These are phyloP conservation scores for Aphanomyces invadans DNA, from an alignment of 352 stramenopile genomes.

Conservation along the genomic window DNA sequence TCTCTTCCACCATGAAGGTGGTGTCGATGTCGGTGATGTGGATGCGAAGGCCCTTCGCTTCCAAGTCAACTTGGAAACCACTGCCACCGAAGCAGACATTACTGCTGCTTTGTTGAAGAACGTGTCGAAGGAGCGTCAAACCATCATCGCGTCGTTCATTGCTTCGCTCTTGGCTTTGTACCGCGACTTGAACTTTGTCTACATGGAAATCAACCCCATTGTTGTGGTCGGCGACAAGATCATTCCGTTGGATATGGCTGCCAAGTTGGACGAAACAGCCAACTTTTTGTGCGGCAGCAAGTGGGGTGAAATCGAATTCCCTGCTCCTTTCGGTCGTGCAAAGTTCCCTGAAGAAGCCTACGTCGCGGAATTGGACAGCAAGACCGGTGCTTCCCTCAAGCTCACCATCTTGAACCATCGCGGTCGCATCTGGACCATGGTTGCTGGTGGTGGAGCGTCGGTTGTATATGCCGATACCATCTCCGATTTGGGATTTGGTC, in stretches of 20 bases:
- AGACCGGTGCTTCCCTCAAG: constrained; percentile 94
- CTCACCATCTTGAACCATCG: constrained; percentile 95
- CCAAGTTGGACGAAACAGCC: constrained; percentile 96
- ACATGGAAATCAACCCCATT: constrained; percentile 98
- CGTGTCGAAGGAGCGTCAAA: constrained; percentile 70
- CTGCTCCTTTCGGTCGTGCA: constrained; percentile 90
- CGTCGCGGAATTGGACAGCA: constrained; percentile 91
- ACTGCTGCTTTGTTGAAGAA: constrained; percentile 60
- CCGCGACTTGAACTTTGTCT: constrained; percentile 94
- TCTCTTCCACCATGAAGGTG: constrained; percentile 93
- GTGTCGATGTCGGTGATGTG: constrained; percentile 94
- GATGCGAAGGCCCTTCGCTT: constrained; percentile 90
- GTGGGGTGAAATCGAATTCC: constrained; percentile 93
- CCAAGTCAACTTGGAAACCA: constrained; percentile 71
- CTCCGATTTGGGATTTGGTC: constrained; percentile 88
- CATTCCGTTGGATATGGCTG: constrained; percentile 92
- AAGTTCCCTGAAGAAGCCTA: constrained; percentile 95
- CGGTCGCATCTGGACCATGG: constrained; percentile 96
- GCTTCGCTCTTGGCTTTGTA: constrained; percentile 88
- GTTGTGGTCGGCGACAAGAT: constrained; percentile 89
- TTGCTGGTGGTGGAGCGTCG: constrained; percentile 91
- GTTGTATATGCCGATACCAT: constrained; percentile 98
- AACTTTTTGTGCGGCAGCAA: constrained; percentile 88
- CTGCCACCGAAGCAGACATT: constrained; percentile 67
- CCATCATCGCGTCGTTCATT: constrained; percentile 85